Base-by-base conservation (phyloP, 306 rosid genomes). In the Castanospermum australe region DNA sequence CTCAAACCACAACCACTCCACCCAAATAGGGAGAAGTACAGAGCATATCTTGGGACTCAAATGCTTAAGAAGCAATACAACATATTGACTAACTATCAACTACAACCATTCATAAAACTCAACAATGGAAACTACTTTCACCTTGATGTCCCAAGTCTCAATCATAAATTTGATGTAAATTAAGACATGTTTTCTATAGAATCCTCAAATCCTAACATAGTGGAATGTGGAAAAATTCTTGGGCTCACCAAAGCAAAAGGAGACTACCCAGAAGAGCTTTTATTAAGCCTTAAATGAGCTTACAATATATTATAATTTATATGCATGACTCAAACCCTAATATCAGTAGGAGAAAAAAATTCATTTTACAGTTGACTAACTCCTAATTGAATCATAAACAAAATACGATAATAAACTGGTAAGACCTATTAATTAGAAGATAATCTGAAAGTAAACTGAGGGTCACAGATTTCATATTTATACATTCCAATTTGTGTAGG, bases 51-150 rank as follows among this genome's bases (percentile, higher is more conserved):
- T 55, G 59, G 51, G 42, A 47, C 15, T 30, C 79, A 83, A 67
- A 78, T 55, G 50, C 75, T 59, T 25, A 59, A 30, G 67, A 71
- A 54, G 36, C 52, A 71, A 50, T 8, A 2, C 61, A 68, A 62
- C 39, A 15, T 12, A 32, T 41, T 50, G 63, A 50, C 66, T 42
- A 51, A 44, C 15, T 47, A 64, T 71, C 69, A 71, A 57, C 77
- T 63, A 63, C 44, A 75, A 57, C 33, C 79, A 51, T 71, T 78
- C 56, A 41, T 70, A 64, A 59, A 86, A 47, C 82, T 65, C 48
- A 47, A 73, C 28, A 10, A 41, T 35, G 62, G 69, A 21, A 48
- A 52, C 28, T 14, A 54, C 69, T 73, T 63, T 25, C 30, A 30
- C 62, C 15, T 39, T 48, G 81, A 47, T 65, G 15, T 56, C 72